Evolutionary conservation across 495 filamentous ascomycete genomes (phyloP).

Genomic region (Penicillium paradoxum): DNA sequence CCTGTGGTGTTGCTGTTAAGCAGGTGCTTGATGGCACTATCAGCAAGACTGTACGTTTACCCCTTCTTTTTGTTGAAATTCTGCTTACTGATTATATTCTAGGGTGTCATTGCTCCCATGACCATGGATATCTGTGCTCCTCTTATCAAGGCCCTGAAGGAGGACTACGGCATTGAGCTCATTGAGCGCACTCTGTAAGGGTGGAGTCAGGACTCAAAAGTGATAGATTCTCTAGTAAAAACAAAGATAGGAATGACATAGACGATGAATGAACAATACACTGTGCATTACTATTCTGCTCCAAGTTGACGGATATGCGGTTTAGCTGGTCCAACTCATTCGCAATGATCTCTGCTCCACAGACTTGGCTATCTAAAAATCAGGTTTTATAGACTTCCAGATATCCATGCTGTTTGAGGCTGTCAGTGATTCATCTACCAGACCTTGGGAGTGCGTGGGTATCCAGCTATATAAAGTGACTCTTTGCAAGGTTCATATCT

Average conservation of each 20-base stretch:
- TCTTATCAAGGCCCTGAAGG: constrained; percentile 58
- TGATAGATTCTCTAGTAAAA: neutral
- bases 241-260: constrained; percentile 8
- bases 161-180: constrained; percentile 9
- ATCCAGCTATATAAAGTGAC: too few relatives aligned
- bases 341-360: neutral
- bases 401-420: neutral
- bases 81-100: neutral
- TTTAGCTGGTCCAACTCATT: neutral
- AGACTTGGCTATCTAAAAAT: too few relatives aligned
- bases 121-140: constrained; percentile 60
- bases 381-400: too few relatives aligned
- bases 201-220: neutral
- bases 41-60: constrained; percentile 47
- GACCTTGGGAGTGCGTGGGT: too few relatives aligned
- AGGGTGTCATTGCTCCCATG: constrained; percentile 79
- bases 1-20: constrained; percentile 60
- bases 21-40: constrained; percentile 82
- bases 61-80: neutral
- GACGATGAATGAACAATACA: constrained; percentile 5
- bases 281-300: neutral
- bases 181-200: constrained; percentile 11
- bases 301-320: neutral
- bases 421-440: too few relatives aligned
- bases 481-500: too few relatives aligned